Base-by-base conservation (phyloP, 345 rosid genomes). In the Eutrema yunnanense region DNA sequence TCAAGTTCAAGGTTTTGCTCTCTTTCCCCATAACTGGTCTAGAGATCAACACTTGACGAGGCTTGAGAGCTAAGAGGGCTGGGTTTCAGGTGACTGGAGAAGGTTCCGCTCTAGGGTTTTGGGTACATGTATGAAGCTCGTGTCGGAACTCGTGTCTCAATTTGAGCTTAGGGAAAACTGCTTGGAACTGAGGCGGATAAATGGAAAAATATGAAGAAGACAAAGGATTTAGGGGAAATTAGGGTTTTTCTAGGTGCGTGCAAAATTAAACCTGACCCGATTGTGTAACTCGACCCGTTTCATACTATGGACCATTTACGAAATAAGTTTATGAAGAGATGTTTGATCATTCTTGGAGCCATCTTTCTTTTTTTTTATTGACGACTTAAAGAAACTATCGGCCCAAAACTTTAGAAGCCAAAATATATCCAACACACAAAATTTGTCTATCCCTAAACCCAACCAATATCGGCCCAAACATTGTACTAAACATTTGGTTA, bases 1-100 rank as follows among this genome's bases (percentile, higher is more conserved):
- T 68, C 29, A 81, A 67, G 50, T 6, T 19, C 19, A 8, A 67
- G 71, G 78, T 13, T 34, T 74, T 67, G 58, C 29, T 58, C 62
- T 72, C 46, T 48, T 67, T 58, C 26, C 37, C 73, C 86, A 81
- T 81, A 12, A 33, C 61, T 46, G 72, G 41, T n/a, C 63, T 73
- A 9, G 81, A 68, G 49, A 79, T 85, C 53, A 84, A 30, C 5
- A 86, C 74, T 68, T 83, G 90, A 66, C 91, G 90, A 78, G 91
- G 92, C 80, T 48, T 85, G 62, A 82, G 74, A 40, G 86, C 82
- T 42, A 84, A 5, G 43, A 83, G 62, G 0, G 69, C 57, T 46
- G 87, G 78, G 82, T 82, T 82, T 57, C 57, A 12, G 30, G 37
- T 14, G 63, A 8, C 14, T 16, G 43, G 29, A 9, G 54, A 61